Conservation (phyloP, 2,329 filamentous ascomycete genomes). For the Cercospora sojina region DNA sequence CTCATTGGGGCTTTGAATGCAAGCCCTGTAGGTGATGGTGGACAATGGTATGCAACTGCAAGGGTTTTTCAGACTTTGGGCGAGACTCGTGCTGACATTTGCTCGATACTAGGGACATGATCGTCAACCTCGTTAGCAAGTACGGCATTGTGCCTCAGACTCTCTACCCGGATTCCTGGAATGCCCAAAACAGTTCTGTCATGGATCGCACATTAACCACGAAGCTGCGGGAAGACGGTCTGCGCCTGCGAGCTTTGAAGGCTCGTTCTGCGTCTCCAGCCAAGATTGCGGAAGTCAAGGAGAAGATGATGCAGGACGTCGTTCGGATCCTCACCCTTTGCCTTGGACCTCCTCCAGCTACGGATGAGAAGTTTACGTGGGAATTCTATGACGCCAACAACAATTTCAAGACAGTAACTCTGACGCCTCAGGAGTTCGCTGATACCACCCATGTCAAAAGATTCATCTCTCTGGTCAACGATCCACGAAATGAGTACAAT, state of each 20-base stretch:
- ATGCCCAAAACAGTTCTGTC: slow-evolving; percentile 66
- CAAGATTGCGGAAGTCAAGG: slow-evolving; percentile 58
- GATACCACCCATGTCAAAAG: slow-evolving; percentile 63
- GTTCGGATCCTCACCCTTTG: slow-evolving; percentile 79
- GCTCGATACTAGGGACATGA: slow-evolving; percentile 67
- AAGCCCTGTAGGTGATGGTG: slow-evolving; percentile 73
- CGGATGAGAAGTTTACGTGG: slow-evolving; percentile 73
- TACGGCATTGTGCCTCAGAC: slow-evolving; percentile 79
- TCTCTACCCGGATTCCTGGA: slow-evolving; percentile 79
- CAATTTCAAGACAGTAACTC: slow-evolving; percentile 60
- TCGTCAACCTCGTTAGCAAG: slow-evolving; percentile 78
- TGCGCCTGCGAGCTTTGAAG: slow-evolving; percentile 65
- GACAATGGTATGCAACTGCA: slow-evolving; percentile 61
- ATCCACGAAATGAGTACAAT: slow-evolving; percentile 74
- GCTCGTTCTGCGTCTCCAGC: slow-evolving; percentile 39
- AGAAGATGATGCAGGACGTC: slow-evolving; percentile 75
- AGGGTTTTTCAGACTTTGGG: slow-evolving; percentile 64
- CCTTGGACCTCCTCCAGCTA: slow-evolving; percentile 73
- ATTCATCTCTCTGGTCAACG: slow-evolving; percentile 81
- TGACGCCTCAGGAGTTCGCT: slow-evolving; percentile 71
- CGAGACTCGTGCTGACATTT: slow-evolving; percentile 55
- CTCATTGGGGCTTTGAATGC: slow-evolving; percentile 68
- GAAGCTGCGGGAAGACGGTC: slow-evolving; percentile 80
- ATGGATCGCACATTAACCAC: slow-evolving; percentile 76
- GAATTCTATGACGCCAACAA: slow-evolving; percentile 70